Base-by-base conservation (phyloP, 163 green algal genomes). In the Scenedesmus sp. region DNA sequence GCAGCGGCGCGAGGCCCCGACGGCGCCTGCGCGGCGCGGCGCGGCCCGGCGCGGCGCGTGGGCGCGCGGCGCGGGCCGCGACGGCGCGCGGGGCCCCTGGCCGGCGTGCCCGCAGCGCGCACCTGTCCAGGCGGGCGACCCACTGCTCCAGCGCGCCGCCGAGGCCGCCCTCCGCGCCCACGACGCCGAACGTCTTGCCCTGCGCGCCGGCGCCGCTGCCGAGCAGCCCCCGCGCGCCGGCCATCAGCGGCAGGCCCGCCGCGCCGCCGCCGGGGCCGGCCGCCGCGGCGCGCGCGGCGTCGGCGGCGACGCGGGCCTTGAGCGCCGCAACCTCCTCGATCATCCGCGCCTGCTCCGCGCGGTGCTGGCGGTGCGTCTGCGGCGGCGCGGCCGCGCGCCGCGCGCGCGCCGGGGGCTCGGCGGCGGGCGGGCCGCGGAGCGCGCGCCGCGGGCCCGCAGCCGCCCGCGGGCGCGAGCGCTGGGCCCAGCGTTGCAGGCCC, bases 321-420 rank as follows among this genome's bases (percentile, higher is more conserved):
- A 90, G 79, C 14, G 33, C 13, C 20, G 85, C 85, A 56, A 88
- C 88, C 77, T 90, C 83, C 47, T 86, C 71, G 31, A 90, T 39
- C 66, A 88, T 50, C 9, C 69, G 60, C 0, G 76, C 79, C 5
- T 81, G 50, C 62, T 86, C 83, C 58, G 88, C 85, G 1, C 83
- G 50, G 53, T 87, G 60, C 75, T 74, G 14, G 75, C 63, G 22
- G 33, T 51, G 26, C 5, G 66, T 62, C 50, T 72, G 57, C n/a
- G 31, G 44, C 34, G n/a, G n/a, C n/a, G n/a, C n/a, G n/a, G n/a
- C n/a, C n/a, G n/a, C n/a, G n/a, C n/a, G n/a, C n/a, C n/a, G n/a
- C n/a, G n/a, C n/a, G n/a, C n/a, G n/a, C n/a, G n/a, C n/a, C n/a
- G n/a, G n/a, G n/a, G n/a, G n/a, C n/a, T n/a, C n/a, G n/a, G n/a